A percentile compares a stretch with the other conserved stretches of the same genome.
Conservation (phyloP, 352 stramenopile species). For the Phytophthora fragariaefolia region DNA sequence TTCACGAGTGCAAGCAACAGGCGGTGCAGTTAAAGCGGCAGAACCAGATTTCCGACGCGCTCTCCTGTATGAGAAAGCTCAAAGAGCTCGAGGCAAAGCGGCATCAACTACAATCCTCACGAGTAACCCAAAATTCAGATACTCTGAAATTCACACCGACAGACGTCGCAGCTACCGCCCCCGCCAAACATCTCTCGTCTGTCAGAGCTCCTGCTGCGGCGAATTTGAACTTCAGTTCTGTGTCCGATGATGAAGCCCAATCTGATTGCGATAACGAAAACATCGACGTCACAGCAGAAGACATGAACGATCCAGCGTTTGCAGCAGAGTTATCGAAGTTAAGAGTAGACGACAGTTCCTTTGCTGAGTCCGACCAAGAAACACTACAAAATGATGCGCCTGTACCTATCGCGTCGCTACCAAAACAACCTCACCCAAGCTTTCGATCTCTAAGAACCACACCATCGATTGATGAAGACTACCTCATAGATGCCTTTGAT, state of each 20-base stretch:
- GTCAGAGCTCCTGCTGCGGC: constrained; percentile 9
- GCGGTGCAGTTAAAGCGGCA: constrained; percentile 64
- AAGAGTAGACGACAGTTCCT: constrained; percentile 4
- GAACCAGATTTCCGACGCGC: constrained; percentile 60
- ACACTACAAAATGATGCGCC: not conserved
- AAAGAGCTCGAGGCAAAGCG: constrained; percentile 62
- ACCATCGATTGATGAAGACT: constrained; percentile 58
- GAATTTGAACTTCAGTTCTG: constrained; percentile 21
- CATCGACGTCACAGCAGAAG: constrained; percentile 61
- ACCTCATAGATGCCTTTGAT: constrained; percentile 78
- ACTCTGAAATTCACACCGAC: not conserved
- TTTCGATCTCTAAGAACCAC: constrained; percentile 31
- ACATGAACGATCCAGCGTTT: constrained; percentile 67
- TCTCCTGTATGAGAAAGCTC: constrained; percentile 63
- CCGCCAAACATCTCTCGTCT: not conserved
- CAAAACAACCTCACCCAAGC: constrained; percentile 6
- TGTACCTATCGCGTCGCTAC: not conserved
- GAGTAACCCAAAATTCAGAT: not conserved
- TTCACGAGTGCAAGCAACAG: constrained; percentile 52
- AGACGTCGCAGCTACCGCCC: not conserved
- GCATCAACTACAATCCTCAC: constrained; percentile 14
- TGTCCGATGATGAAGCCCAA: constrained; percentile 7
- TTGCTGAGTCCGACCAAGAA: not conserved
- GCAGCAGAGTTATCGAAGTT: constrained; percentile 52
- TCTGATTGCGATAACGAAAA: constrained; percentile 19